Evolutionary conservation across 345 rosid genomes (phyloP), one percentile per base, ranked within the genome.

Genomic region (Pelargonium nanum): DNA sequence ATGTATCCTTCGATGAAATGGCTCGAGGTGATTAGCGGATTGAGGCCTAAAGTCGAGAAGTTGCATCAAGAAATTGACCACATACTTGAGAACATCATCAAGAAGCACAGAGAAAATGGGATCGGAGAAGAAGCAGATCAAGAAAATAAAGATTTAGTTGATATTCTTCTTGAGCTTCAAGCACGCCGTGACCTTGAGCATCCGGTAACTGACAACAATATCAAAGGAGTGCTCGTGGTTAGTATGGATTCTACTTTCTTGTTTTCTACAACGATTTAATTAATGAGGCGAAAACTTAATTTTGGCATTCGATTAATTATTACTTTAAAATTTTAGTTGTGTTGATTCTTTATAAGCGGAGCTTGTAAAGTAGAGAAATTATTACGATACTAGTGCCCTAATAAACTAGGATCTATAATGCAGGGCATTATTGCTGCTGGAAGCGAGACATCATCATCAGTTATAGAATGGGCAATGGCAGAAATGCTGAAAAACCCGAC

Each of bases 1-100:
- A 5, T 48, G 13, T 73, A 45, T 26, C 81, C 81, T 53, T 73
- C 78, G 9, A 19, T 45, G 3, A 60, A n/a, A 32, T 56, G 62
- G 26, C 64, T 70, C 26, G 71, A 17, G 16, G 17, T 61, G 52
- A 53, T 68, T 22, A 71, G 51, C 22, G 65, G 78, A 13, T 12
- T 58, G 23, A 64, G 34, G 55, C 30, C 55, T 17, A 26, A 23
- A n/a, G 10, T 65, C 0, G 32, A 67, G 55, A 77, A 48, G 61
- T 1, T 65, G 26, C 69, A 64, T 52, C 62, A 4, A 19, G 61
- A 52, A 44, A 12, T 7, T 0, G 78, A 70, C 6, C 23, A 1
- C 15, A 63, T 68, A 3, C 53, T 76, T 7, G 69, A 70, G 53
- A 52, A 23, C 16, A 23, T 76, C 45, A 62, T 78, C 21, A 16